A percentile compares a stretch with the other conserved stretches of the same genome.
phyloP scores from a whole-genome alignment of 164 flowering plant genomes.

The Annona cherimola region DNA sequence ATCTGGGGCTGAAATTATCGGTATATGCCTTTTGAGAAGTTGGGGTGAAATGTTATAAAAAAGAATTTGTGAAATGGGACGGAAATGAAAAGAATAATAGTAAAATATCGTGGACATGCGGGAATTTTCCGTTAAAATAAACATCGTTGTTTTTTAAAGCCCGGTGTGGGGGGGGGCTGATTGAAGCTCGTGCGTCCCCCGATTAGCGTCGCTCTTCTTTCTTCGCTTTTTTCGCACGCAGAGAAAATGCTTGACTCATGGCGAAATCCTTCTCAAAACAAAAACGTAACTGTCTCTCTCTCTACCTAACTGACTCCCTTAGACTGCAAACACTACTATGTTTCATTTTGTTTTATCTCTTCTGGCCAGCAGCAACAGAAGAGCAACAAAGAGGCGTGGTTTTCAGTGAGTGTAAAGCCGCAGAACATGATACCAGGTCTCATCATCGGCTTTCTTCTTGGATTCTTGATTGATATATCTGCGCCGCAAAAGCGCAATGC shows the following conservation, averaged over 20 bases:
- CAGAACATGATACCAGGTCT: conserved; percentile 83
- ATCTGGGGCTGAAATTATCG: too few species aligned
- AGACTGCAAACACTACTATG: neutral
- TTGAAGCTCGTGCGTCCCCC: too few species aligned
- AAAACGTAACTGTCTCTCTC: conserved; percentile 11
- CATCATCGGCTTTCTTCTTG: conserved; percentile 73
- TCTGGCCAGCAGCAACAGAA: neutral
- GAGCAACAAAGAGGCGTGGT: conserved; percentile 34
- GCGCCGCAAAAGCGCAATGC: conserved; percentile 23
- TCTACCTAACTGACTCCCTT: neutral
- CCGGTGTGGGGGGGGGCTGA: too few species aligned
- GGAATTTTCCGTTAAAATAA: too few species aligned
- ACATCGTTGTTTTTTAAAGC: too few species aligned
- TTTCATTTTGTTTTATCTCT: neutral
- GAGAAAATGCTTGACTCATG: conserved; percentile 20
- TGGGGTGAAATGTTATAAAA: too few species aligned
- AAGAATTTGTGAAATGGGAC: too few species aligned
- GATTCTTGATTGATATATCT: conserved; percentile 59
- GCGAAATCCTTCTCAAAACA: conserved; percentile 19
- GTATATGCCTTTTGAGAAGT: too few species aligned
- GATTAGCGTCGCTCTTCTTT: too few species aligned
- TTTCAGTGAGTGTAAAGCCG: conserved; percentile 49
- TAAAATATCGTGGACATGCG: too few species aligned
- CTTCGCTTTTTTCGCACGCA: too few species aligned
- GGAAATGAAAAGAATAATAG: too few species aligned